Evolutionary conservation across 2,329 filamentous ascomycete genomes (phyloP), one percentile per base, ranked within the genome.

Genomic region (Plectosphaerella plurivora): DNA sequence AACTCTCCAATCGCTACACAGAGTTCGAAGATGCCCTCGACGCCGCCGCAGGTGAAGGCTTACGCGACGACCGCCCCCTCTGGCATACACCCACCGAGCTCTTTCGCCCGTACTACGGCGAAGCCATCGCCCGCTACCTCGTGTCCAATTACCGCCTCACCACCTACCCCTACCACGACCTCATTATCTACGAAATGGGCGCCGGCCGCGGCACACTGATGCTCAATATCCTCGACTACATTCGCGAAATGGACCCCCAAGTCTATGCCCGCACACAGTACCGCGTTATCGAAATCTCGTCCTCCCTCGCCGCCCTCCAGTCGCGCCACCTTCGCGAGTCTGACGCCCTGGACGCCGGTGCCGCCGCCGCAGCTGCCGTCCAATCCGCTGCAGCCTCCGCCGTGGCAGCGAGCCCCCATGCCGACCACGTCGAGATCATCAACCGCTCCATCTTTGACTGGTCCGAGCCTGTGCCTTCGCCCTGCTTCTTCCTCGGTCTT

Each of bases 71-170:
- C 41, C 84, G 94, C 10, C 94, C 99, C 73, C 78, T 99, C 45
- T 99, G 94, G 94, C 95, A 99, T 70, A 99, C 94, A 12, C 94
- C 95, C 0, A 99, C 94, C 0, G 94, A 99, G 74, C 83, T 99
- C 18, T 99, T 99, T 74, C 84, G 90, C 33, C 94, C 95, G 0
- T 95, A 93, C 72, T 99, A 99, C 68, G 95, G 93, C 65, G 92
- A 99, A 76, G 90, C 94, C 35, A 90, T 99, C 60, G 94, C 93
- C n/a, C 87, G 93, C 18, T 97, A 97, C 69, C 83, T 99, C 45
- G 86, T 97, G 60, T 87, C 90, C 60, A 97, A 99, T 74, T 99
- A 99, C 79, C 91, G 94, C 67, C 83, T 97, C 67, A 90, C 89
- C 45, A 83, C 91, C 52, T 97, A 94, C 68, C 94, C 94, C 3